A percentile compares a stretch with the other conserved stretches of the same genome.
Conservation (phyloP, 225 moss, liverwort and hornwort species). For the Pleurozium schreberi region DNA sequence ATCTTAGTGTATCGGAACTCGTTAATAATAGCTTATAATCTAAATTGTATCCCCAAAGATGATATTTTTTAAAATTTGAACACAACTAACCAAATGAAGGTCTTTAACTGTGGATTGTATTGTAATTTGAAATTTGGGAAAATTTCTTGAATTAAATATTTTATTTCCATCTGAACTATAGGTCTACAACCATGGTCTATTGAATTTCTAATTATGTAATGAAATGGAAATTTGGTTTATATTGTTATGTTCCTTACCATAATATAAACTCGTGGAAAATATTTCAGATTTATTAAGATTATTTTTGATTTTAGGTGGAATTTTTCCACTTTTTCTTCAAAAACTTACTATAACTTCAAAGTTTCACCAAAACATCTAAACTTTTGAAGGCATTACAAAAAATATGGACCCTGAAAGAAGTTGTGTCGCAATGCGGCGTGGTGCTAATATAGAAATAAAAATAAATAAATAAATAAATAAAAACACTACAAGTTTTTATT, state of each 20-base stretch:
- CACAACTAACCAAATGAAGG: not conserved
- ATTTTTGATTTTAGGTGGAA: not conserved
- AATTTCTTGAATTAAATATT: not conserved
- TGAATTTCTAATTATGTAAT: not conserved
- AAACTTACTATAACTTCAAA: not conserved
- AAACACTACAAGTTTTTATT: too few relatives aligned
- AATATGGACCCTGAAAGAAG: too few relatives aligned
- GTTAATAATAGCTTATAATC: not conserved
- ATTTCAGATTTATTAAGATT: not conserved
- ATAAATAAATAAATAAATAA: too few relatives aligned
- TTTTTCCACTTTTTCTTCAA: not conserved
- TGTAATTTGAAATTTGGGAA: not conserved
- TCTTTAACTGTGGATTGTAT: not conserved
- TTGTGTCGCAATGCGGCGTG: too few relatives aligned
- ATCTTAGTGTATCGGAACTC: not conserved
- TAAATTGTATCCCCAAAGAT: not conserved
- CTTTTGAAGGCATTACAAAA: too few relatives aligned
- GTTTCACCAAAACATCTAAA: not conserved
- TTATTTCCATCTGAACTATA: not conserved
- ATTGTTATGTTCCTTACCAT: not conserved
- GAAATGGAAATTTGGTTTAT: not conserved
- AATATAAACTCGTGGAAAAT: not conserved
- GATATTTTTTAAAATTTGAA: not conserved
- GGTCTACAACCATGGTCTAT: not conserved
- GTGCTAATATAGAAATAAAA: too few relatives aligned